Evolutionary conservation across 495 filamentous ascomycete species (phyloP).

Genomic region (Peziza echinospora): DNA sequence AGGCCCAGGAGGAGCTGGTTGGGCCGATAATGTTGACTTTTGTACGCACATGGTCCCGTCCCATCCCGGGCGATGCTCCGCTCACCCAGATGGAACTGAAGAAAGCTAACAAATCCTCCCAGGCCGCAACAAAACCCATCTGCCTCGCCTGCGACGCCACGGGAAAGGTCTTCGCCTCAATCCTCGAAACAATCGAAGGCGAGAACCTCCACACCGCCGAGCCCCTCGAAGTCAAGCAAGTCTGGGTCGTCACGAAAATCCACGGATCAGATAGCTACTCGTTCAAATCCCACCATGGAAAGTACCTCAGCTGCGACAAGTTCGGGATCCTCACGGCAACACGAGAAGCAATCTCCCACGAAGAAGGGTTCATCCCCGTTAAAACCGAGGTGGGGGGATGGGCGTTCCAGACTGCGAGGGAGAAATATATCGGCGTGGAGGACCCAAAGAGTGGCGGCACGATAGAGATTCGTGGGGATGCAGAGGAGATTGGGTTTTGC

Average conservation of each 20-base stretch:
- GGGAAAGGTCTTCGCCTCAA: constrained; percentile 60
- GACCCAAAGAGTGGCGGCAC: constrained; percentile 12
- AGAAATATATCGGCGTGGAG: constrained; percentile 21
- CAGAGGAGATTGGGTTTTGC: constrained; percentile 42
- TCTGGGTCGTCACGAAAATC: constrained; percentile 76
- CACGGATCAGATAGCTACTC: constrained; percentile 59
- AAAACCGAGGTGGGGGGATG: constrained; percentile 10
- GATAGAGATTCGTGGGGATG: constrained; percentile 56
- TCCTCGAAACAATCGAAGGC: constrained; percentile 65
- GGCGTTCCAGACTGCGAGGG: constrained; percentile 19
- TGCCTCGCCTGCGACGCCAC: constrained; percentile 65
- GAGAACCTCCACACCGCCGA: constrained; percentile 58
- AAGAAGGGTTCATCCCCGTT: constrained; percentile 44
- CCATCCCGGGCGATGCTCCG: too few relatives aligned
- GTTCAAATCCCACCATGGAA: constrained; percentile 75
- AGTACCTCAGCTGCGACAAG: constrained; percentile 70
- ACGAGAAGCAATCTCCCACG: constrained; percentile 54
- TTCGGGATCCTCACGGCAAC: constrained; percentile 56
- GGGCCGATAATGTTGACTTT: constrained; percentile 69
- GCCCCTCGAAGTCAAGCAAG: constrained; percentile 83
- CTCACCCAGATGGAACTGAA: too few relatives aligned
- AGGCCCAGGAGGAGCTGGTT: constrained; percentile 48
- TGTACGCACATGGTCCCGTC: constrained; percentile 26
- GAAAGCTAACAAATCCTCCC: too few relatives aligned
- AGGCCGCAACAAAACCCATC: constrained; percentile 27